These are phyloP conservation scores for Eimeria maxima DNA, from an alignment of 169 alveolate species.

Conservation along the genomic window DNA sequence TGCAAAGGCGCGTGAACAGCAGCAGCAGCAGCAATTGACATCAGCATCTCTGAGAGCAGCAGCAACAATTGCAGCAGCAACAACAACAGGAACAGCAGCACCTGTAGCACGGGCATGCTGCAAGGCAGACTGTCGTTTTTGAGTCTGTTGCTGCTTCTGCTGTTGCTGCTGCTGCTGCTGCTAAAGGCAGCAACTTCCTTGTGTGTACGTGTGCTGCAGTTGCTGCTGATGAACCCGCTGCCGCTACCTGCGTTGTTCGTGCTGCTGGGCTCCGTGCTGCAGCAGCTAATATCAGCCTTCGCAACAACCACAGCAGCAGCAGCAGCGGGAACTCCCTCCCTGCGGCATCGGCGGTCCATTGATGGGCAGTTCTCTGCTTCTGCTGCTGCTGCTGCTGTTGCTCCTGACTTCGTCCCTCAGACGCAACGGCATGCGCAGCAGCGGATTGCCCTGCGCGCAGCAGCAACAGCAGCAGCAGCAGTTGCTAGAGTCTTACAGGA, in stretches of 20 bases:
- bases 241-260: constrained; percentile 21
- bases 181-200: background rate
- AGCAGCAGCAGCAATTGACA: background rate
- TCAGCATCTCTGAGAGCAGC: background rate
- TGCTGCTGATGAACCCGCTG: constrained; percentile 26
- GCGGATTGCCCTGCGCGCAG: constrained; percentile 23
- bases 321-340: background rate
- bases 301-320: constrained; percentile 20
- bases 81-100: background rate
- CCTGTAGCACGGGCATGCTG: background rate
- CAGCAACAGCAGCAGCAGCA: constrained; percentile 48
- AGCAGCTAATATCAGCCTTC: constrained; percentile 20
- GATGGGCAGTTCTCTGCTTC: background rate
- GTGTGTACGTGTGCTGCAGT: background rate
- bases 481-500: background rate
- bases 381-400: constrained; percentile 45
- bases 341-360: background rate
- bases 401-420: constrained; percentile 1
- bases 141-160: background rate
- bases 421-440: constrained; percentile 33
- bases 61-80: background rate
- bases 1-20: background rate
- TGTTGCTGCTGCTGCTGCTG: background rate
- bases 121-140: background rate
- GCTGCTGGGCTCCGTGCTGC: constrained; percentile 36